A percentile compares a stretch with the other conserved stretches of the same genome.
These are phyloP conservation scores for Rutstroemia sydowiana DNA, from an alignment of 2,329 filamentous ascomycete species.

Conservation along the genomic window DNA sequence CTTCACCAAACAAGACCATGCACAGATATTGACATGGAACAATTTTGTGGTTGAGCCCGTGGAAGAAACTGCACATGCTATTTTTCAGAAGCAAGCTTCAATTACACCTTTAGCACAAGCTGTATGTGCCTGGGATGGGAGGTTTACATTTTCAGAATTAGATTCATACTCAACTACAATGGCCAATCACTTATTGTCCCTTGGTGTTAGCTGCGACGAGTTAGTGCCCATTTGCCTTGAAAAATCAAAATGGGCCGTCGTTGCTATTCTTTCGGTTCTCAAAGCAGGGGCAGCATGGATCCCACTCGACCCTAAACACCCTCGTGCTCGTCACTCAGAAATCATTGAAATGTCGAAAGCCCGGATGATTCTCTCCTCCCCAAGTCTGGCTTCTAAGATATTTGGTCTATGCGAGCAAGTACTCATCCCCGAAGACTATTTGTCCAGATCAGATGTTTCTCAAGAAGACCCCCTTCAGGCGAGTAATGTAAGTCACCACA, in stretches of 20 bases:
- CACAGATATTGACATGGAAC: conserved; percentile 13
- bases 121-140: conserved; percentile 24
- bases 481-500: background rate
- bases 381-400: background rate
- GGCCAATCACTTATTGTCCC: conserved; percentile 13
- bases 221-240: conserved; percentile 25
- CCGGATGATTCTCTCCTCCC: background rate
- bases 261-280: conserved; percentile 22
- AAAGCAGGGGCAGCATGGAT: conserved; percentile 25
- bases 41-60: conserved; percentile 6
- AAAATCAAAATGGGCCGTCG: conserved; percentile 23
- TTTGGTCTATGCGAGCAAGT: background rate
- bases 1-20: background rate
- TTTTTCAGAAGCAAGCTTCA: conserved; percentile 7
- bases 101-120: conserved; percentile 16
- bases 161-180: conserved; percentile 17
- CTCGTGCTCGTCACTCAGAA: conserved; percentile 13
- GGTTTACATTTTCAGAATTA: conserved; percentile 21
- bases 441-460: background rate
- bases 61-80: conserved; percentile 14
- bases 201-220: conserved; percentile 14
- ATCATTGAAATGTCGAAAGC: background rate
- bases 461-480: background rate
- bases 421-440: background rate
- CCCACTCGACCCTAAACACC: conserved; percentile 25